A percentile compares a stretch with the other conserved stretches of the same genome.
These are phyloP conservation scores for Entamoeba invadens DNA, from an alignment of 208 protist species.

Conservation along the genomic window DNA sequence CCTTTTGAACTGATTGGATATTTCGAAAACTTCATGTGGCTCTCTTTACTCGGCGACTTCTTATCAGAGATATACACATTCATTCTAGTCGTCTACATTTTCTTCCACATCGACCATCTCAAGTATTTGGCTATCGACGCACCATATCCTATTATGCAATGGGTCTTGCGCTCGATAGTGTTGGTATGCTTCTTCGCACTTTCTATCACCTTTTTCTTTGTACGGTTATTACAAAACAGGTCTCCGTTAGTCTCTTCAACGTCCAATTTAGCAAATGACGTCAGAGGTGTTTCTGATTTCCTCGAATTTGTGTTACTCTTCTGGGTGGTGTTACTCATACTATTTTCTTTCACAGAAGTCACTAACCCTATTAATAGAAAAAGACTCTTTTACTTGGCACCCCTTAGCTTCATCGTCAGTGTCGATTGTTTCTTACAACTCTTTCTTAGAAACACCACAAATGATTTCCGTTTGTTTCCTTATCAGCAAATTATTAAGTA, in stretches of 20 bases:
- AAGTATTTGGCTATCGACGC: neutral
- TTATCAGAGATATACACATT: neutral
- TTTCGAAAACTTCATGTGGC: neutral
- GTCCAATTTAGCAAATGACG: neutral
- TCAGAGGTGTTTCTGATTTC: neutral
- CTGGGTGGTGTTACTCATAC: neutral
- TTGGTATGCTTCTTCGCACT: neutral
- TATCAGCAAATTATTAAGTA: neutral
- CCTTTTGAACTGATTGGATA: neutral
- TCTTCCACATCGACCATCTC: neutral
- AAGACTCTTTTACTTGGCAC: neutral
- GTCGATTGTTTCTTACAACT: neutral
- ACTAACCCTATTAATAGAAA: neutral
- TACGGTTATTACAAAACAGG: neutral
- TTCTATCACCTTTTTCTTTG: neutral
- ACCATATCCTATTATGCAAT: neutral
- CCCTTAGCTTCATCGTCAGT: neutral
- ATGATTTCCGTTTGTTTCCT: neutral
- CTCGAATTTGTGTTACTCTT: neutral
- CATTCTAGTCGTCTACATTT: neutral
- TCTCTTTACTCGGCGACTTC: neutral
- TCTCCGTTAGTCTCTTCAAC: neutral
- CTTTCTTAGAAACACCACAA: neutral
- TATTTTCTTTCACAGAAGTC: neutral
- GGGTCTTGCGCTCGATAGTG: neutral